Evolutionary conservation across 2,329 filamentous ascomycete genomes (phyloP).

Genomic region (Ophiocordyceps sinensis): DNA sequence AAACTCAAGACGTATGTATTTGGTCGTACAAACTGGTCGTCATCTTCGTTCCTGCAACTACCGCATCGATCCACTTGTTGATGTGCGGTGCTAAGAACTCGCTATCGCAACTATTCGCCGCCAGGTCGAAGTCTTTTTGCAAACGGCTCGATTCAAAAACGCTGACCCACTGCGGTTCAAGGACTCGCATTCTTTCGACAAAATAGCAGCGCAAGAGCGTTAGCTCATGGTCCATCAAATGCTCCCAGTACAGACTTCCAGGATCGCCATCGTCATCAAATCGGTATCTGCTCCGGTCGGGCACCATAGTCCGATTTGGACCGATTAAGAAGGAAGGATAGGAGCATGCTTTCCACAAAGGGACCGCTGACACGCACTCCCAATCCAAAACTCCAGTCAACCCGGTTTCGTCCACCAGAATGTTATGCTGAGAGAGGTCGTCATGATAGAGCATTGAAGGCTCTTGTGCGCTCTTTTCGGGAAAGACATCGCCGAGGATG

Average conservation of each 20-base stretch:
- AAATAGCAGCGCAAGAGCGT: conserved; percentile 19
- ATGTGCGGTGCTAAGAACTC: not conserved
- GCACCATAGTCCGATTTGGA: not conserved
- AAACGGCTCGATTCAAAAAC: conserved; percentile 3
- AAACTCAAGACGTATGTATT: not conserved
- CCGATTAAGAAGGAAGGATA: conserved; percentile 19
- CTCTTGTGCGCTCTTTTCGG: conserved; percentile 9
- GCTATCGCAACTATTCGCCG: conserved; percentile 3
- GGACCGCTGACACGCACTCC: conserved; percentile 26
- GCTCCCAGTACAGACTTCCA: conserved; percentile 19
- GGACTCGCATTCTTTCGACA: conserved; percentile 12
- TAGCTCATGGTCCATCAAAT: conserved; percentile 23
- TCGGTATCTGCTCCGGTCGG: conserved; percentile 11
- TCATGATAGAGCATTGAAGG: conserved; percentile 18
- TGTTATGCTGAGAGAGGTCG: conserved; percentile 22
- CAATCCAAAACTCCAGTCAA: conserved; percentile 26
- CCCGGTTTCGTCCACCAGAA: conserved; percentile 21
- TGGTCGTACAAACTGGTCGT: not conserved
- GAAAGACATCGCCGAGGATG: conserved; percentile 17
- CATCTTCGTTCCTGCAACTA: not conserved
- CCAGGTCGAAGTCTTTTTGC: conserved; percentile 5
- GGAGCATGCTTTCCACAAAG: conserved; percentile 21
- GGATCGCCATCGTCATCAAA: not conserved
- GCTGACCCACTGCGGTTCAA: conserved; percentile 16
- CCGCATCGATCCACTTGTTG: not conserved